Percentiles rank a stretch among this genome's conserved stretches.
These are phyloP conservation scores for Emergomyces pasteurianus DNA, from an alignment of 2,329 filamentous ascomycete genomes.

Conservation along the genomic window DNA sequence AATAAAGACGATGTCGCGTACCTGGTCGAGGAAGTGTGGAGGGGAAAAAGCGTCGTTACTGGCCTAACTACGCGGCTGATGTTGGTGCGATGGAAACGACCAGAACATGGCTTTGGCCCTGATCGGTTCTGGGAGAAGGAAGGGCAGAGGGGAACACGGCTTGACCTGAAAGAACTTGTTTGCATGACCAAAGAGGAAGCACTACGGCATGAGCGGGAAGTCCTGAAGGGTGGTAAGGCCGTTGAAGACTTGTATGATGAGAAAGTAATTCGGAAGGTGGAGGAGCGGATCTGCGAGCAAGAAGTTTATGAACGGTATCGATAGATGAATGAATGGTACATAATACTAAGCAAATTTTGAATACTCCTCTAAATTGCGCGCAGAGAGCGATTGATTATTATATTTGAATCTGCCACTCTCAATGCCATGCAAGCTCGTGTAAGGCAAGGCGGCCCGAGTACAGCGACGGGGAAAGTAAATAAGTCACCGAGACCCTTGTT, in stretches of 20 bases:
- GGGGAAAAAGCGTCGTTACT: constrained; percentile 69
- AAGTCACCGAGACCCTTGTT: constrained; percentile 20
- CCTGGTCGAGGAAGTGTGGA: constrained; percentile 78
- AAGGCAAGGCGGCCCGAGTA: too few relatives aligned
- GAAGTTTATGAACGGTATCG: constrained; percentile 41
- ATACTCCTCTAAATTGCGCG: not conserved
- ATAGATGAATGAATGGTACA: constrained; percentile 12
- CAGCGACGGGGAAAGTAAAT: too few relatives aligned
- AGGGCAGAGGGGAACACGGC: constrained; percentile 64
- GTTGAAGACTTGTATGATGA: constrained; percentile 63
- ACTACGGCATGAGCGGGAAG: constrained; percentile 61
- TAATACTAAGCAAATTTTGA: not conserved
- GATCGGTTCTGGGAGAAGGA: constrained; percentile 48
- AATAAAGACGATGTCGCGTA: constrained; percentile 75
- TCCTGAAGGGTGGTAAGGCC: constrained; percentile 57
- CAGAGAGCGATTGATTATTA: not conserved
- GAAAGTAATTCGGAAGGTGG: constrained; percentile 55
- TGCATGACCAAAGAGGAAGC: constrained; percentile 93
- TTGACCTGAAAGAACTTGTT: constrained; percentile 62
- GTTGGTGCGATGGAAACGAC: constrained; percentile 69
- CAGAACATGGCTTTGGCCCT: constrained; percentile 45
- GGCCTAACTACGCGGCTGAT: constrained; percentile 68
- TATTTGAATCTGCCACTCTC: not conserved
- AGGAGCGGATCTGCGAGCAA: constrained; percentile 56
- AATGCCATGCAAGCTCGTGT: not conserved